phyloP scores from a whole-genome alignment of 164 flowering plant species.

The Dillenia suffruticosa region DNA sequence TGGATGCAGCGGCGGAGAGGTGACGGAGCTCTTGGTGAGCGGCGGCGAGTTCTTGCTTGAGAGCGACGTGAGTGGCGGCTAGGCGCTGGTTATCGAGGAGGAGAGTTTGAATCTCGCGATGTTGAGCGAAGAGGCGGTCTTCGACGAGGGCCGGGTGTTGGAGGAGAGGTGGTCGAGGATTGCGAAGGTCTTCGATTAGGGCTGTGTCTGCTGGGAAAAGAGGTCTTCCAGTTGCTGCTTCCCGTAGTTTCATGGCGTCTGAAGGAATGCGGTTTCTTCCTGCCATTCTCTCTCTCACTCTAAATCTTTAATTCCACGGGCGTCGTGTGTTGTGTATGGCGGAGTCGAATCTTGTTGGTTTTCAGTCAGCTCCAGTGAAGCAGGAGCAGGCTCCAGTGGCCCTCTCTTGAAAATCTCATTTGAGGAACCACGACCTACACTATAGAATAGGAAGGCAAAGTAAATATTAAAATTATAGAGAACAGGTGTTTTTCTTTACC shows the following conservation, averaged over 20 bases:
- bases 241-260: no score
- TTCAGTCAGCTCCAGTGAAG: no score
- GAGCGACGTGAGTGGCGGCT: constrained; percentile 61
- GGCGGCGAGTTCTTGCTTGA: constrained; percentile 61
- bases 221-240: constrained; percentile 11
- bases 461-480: no score
- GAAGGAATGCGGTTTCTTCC: constrained; percentile 13
- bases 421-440: no score
- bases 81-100: constrained; percentile 69
- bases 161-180: constrained; percentile 15
- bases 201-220: constrained; percentile 3
- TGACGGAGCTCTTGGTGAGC: constrained; percentile 58
- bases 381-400: no score
- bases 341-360: no score
- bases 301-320: no score
- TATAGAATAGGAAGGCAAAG: no score
- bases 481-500: no score
- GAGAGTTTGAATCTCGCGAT: constrained; percentile 58
- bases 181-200: constrained; percentile 15
- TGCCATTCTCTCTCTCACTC: constrained; percentile 12
- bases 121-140: constrained; percentile 40
- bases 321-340: no score
- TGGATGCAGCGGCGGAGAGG: constrained; percentile 37
- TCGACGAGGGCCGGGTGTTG: constrained; percentile 24
- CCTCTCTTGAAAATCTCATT: no score